Percentiles rank a stretch among this genome's conserved stretches.
phyloP scores from a whole-genome alignment of 83 land plant genomes.

The Thuja plicata region DNA sequence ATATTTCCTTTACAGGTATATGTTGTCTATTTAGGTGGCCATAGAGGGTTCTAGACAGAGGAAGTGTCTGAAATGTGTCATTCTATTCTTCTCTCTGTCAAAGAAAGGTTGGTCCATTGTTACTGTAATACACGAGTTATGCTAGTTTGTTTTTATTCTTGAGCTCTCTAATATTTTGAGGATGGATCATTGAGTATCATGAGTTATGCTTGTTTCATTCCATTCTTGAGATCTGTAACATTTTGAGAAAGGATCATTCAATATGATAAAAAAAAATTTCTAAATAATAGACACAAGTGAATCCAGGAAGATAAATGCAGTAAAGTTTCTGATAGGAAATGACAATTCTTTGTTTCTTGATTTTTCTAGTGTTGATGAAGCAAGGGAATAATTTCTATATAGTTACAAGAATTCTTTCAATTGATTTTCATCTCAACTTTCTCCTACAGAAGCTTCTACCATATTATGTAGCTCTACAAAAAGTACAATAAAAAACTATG shows the following conservation, averaged over 20 bases:
- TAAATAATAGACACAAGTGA: too few species aligned
- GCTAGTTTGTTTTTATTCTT: too few species aligned
- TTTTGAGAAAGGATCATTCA: too few species aligned
- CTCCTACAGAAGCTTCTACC: slow-evolving; percentile 42
- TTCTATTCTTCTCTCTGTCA: slow-evolving; percentile 46
- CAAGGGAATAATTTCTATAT: slow-evolving; percentile 46
- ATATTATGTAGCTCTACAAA: slow-evolving; percentile 40
- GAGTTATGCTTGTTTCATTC: too few species aligned
- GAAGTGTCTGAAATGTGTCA: slow-evolving; percentile 45
- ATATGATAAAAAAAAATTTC: too few species aligned
- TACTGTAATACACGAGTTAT: not conserved
- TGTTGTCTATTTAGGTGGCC: slow-evolving; percentile 53
- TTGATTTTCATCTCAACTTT: slow-evolving; percentile 67
- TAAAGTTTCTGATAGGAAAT: not conserved
- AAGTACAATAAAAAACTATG: not conserved
- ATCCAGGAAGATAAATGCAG: too few species aligned
- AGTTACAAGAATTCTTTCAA: slow-evolving; percentile 72
- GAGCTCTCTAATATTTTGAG: too few species aligned
- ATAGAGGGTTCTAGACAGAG: slow-evolving; percentile 21
- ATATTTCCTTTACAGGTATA: slow-evolving; percentile 22
- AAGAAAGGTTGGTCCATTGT: slow-evolving; percentile 21
- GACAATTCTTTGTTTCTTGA: not conserved
- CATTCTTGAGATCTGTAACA: too few species aligned
- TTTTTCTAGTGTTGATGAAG: slow-evolving; percentile 44
- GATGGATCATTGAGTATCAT: too few species aligned